These are phyloP conservation scores for Neoarthrinium moseri DNA, from an alignment of 2,329 filamentous ascomycete species.

Conservation along the genomic window DNA sequence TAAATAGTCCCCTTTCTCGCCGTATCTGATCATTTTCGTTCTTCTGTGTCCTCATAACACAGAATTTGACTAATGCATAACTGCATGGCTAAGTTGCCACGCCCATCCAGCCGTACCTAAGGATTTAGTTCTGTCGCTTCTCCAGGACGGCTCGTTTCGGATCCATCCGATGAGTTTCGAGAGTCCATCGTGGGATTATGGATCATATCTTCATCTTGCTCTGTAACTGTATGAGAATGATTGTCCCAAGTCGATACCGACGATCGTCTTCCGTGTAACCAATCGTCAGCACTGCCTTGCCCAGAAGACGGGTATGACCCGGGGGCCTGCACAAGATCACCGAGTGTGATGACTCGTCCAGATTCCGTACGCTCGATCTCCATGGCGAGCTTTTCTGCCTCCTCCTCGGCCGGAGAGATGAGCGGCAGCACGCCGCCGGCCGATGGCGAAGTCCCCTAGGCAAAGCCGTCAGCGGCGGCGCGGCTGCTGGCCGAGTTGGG, in stretches of 20 bases:
- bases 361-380: slow-evolving; percentile 11
- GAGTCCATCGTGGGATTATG: neutral
- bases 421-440: neutral
- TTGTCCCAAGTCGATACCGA: neutral
- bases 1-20: neutral
- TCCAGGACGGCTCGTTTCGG: neutral
- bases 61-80: too few species aligned
- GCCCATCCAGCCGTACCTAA: neutral
- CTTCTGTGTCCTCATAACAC: too few species aligned
- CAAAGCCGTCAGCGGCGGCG: slow-evolving; percentile 31
- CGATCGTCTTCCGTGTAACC: neutral
- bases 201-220: neutral
- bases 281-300: neutral
- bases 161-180: neutral
- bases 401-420: slow-evolving; percentile 1
- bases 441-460: slow-evolving; percentile 21
- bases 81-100: neutral
- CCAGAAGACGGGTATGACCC: neutral
- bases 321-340: neutral
- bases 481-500: slow-evolving; percentile 26
- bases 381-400: slow-evolving; percentile 6
- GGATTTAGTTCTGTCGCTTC: neutral
- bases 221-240: neutral
- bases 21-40: neutral
- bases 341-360: neutral